Evolutionary conservation across 768 basidiomycete genomes (phyloP).

Genomic region (Boletus sp.): DNA sequence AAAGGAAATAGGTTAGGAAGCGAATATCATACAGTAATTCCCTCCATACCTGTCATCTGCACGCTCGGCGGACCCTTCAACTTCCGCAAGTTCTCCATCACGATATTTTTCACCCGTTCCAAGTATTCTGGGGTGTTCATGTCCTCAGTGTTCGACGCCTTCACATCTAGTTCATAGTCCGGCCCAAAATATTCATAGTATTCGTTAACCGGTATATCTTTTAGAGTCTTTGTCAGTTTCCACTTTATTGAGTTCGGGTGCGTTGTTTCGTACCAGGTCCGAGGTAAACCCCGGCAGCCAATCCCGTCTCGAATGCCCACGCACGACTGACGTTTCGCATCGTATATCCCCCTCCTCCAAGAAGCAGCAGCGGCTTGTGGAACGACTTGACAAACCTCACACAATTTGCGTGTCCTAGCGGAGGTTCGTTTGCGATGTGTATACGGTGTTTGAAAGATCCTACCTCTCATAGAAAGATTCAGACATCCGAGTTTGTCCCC

Average conservation of each 20-base stretch:
- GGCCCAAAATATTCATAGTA: constrained; percentile 99
- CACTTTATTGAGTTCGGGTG: not conserved
- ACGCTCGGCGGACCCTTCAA: constrained; percentile 88
- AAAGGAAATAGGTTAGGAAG: not conserved
- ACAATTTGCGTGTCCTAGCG: constrained; percentile 89
- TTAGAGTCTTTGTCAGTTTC: constrained; percentile 2
- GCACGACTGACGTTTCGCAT: constrained; percentile 96
- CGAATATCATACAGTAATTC: not conserved
- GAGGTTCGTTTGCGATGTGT: not conserved
- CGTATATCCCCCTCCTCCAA: constrained; percentile 98
- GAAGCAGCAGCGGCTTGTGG: constrained; percentile 86
- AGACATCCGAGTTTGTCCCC: constrained; percentile 96
- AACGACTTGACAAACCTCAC: constrained; percentile 97
- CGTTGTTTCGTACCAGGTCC: constrained; percentile 55
- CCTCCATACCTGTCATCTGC: constrained; percentile 73
- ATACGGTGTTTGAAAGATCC: not conserved
- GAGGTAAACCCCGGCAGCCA: constrained; percentile 96
- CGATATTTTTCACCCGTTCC: constrained; percentile 87
- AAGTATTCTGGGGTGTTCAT: constrained; percentile 91
- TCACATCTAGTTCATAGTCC: constrained; percentile 93
- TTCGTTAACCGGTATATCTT: constrained; percentile 97
- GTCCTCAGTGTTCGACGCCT: constrained; percentile 91
- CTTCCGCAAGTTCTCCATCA: constrained; percentile 86
- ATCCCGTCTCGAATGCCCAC: constrained; percentile 97
- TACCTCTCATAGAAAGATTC: constrained; percentile 94